These are phyloP conservation scores for Cryphonectria nitschkei DNA, from an alignment of 2,329 filamentous ascomycete genomes.

Conservation along the genomic window DNA sequence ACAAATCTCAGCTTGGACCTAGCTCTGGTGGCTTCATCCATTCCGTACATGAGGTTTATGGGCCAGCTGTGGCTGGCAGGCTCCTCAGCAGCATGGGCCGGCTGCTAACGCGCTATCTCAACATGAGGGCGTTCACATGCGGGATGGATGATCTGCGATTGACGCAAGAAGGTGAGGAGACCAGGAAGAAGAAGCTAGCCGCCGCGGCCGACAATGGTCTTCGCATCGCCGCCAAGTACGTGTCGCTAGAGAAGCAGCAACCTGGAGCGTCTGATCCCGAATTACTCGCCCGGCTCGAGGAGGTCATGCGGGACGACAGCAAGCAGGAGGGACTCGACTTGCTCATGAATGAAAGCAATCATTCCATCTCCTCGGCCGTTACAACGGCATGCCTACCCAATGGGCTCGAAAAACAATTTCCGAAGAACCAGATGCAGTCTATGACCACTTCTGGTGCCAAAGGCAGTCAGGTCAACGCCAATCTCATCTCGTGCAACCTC, in stretches of 20 bases:
- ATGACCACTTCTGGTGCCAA: constrained; percentile 99
- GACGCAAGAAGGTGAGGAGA: constrained; percentile 75
- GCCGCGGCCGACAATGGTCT: constrained; percentile 73
- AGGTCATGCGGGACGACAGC: constrained; percentile 85
- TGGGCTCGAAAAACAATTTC: constrained; percentile 88
- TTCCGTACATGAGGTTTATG: constrained; percentile 90
- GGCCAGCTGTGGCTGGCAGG: constrained; percentile 82
- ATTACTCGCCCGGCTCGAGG: constrained; percentile 78
- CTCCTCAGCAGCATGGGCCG: constrained; percentile 88
- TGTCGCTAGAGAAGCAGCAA: constrained; percentile 72
- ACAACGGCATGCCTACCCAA: constrained; percentile 79
- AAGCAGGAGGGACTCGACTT: constrained; percentile 92
- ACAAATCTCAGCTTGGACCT: constrained; percentile 93
- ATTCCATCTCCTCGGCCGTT: constrained; percentile 74
- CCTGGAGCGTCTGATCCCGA: constrained; percentile 69
- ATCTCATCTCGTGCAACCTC: constrained; percentile 95
- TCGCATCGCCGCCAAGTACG: constrained; percentile 83
- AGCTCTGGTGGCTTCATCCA: constrained; percentile 87
- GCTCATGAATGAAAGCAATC: constrained; percentile 74
- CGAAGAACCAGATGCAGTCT: constrained; percentile 96
- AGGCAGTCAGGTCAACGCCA: constrained; percentile 90
- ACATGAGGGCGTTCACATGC: constrained; percentile 94
- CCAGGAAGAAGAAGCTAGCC: constrained; percentile 69
- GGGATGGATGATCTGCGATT: constrained; percentile 95
- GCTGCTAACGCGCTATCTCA: constrained; percentile 83